Evolutionary conservation across 1,139 yeast genomes (phyloP), one percentile per base, ranked within the genome.

Genomic region (Spencermartinsiella ligniputridi): DNA sequence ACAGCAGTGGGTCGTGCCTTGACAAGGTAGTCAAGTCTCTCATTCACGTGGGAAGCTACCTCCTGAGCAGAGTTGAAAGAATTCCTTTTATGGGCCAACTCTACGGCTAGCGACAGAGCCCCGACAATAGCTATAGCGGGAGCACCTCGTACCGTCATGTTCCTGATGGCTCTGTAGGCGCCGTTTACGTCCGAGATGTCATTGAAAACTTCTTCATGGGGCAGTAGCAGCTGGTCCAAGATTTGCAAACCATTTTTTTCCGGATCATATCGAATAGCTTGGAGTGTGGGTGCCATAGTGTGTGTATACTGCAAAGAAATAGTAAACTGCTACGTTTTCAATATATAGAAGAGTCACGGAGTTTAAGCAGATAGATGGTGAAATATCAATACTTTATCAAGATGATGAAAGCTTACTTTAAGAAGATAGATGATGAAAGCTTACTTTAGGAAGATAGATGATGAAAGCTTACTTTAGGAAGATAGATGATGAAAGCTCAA

Each of bases 61-160:
- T 35, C 37, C 4, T 20, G 16, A 17, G 20, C 25, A n/a, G 32
- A 27, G 13, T 13, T 15, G 32, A 42, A 39, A 4, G 37, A 12
- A 11, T 15, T 29, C 27, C 40, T 37, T 37, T 43, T 32, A 39
- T 40, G 15, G 34, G 37, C 33, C 65, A 81, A 66, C 52, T 90
- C 96, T 13, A 85, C 81, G 1, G 87, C 82, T n/a, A 90, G 75
- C 1, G 96, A 77, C 49, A 89, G 74, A 1, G 90, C 81, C 9
- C 96, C 97, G 2, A 92, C 97, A 46, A 92, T 86, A 47, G 97
- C 97, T 60, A 92, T 92, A 2, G 97, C 97, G 0, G 98, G 98
- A 0, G 98, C 98, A 18, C 98, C 98, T 62, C 98, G 76, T 3
- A 94, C 97, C 59, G 86, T 89, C 98, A 92, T 92, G 49, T 74